Conservation (phyloP, 106 monocot species). For the Allium cepa region DNA sequence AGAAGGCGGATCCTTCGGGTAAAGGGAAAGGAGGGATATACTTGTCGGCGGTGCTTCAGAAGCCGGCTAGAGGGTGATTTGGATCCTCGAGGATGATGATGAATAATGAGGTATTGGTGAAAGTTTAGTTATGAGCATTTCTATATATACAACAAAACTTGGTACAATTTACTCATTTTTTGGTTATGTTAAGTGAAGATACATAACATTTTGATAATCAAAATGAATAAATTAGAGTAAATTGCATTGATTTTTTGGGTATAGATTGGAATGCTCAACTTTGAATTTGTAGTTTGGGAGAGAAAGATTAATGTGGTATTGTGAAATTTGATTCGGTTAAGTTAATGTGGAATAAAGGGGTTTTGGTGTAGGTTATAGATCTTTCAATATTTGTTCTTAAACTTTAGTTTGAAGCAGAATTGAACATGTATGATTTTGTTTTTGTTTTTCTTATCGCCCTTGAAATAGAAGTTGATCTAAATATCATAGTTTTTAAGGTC, state of each 20-base stretch:
- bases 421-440: no score
- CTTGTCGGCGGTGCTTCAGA: constrained; percentile 84
- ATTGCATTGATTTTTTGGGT: not conserved
- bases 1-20: constrained; percentile 33
- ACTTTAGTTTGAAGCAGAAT: not conserved
- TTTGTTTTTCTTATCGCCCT: no score
- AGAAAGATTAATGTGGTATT: not conserved
- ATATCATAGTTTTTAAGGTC: no score
- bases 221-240: not conserved
- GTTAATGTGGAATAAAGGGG: not conserved
- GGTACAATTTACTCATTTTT: no score
- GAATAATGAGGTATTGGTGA: not conserved
- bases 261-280: no score
- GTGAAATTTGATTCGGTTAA: constrained; percentile 1
- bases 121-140: no score
- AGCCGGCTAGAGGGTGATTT: constrained; percentile 54
- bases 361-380: constrained; percentile 1
- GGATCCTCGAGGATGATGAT: not conserved
- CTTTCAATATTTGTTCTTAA: not conserved
- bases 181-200: no score
- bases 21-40: constrained; percentile 32
- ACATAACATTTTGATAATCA: no score
- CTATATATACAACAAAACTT: no score
- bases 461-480: no score
- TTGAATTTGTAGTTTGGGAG: not conserved